Conservation (phyloP, 2,329 filamentous ascomycete species). For the Phoma sp. region DNA sequence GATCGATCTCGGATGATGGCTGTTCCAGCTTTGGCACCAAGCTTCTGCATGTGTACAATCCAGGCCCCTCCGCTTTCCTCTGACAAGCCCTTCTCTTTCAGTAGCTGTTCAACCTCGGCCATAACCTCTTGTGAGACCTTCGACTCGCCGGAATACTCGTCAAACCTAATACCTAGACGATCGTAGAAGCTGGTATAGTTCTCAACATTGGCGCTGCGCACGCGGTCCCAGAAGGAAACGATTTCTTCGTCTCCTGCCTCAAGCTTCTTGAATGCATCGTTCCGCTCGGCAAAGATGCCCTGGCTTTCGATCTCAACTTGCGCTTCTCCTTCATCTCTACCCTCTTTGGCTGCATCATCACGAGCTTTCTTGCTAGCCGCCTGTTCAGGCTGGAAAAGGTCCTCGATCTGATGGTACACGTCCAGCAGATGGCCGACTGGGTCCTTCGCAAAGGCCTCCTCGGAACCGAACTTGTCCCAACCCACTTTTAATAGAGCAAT, state of each 20-base stretch:
- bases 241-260: constrained; percentile 70
- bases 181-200: constrained; percentile 74
- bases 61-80: constrained; percentile 76
- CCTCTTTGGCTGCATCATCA: constrained; percentile 58
- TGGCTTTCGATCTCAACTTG: constrained; percentile 39
- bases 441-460: constrained; percentile 67
- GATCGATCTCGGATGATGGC: constrained; percentile 76
- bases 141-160: constrained; percentile 76
- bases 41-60: constrained; percentile 75
- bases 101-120: constrained; percentile 66
- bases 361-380: constrained; percentile 63
- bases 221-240: constrained; percentile 69
- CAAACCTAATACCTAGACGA: constrained; percentile 74
- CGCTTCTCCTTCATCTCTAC: constrained; percentile 52
- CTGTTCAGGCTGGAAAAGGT: constrained; percentile 66
- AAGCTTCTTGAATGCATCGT: constrained; percentile 73
- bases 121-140: constrained; percentile 73
- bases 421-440: constrained; percentile 76
- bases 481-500: constrained; percentile 69
- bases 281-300: constrained; percentile 43
- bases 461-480: constrained; percentile 71
- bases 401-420: constrained; percentile 72
- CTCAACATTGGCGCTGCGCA: constrained; percentile 71
- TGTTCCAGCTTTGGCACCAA: constrained; percentile 74
- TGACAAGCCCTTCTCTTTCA: constrained; percentile 70